Base-by-base conservation (phyloP, 73 alveolate species). In the Symbiodinium natans region DNA sequence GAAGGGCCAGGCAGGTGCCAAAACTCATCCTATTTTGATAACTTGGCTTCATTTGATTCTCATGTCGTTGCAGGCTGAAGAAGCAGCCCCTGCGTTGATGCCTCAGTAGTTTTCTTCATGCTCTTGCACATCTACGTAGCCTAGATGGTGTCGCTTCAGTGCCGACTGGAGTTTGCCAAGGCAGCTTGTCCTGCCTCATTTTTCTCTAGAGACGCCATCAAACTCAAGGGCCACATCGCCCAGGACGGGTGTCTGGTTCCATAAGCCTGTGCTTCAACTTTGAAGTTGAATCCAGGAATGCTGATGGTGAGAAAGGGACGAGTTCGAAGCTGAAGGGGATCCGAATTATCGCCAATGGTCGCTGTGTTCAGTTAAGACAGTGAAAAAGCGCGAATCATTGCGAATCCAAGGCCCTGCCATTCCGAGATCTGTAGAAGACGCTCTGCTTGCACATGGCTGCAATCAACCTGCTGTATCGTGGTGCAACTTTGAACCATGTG, bases 151-250 rank as follows among this genome's bases (percentile, higher is more conserved):
- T 21, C 31, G 27, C 31, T 21, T 29, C 75, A 21, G 31, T 21
- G 75, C 31, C 31, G 31, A 2, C 1, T 56, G 27, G 5, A 21
- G 31, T 29, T 56, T 21, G 3, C 2, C 40, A 17, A 89, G 95
- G 95, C 95, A 82, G 87, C 87, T 89, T 13, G 87, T 39, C 11
- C 41, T 63, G 95, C 77, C 95, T 54, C 95, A 89, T 43, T 89
- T 89, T 86, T 89, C 95, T 86, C 34, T 89, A 39, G 75, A 89
- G 27, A 89, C 95, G 17, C 95, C 95, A 29, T 83, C 48, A 38
- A 82, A 89, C 41, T 89, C 95, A 25, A 52, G 86, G 42, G 95
- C 95, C 10, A 82, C 95, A 11, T 89, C 95, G 75, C 95, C 95
- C 34, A 89, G 95, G 95, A 75, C 29, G 2, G 48, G n/a, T n/a